Evolutionary conservation across 2,329 filamentous ascomycete genomes (phyloP).

Genomic region (Penicillium digitatum): DNA sequence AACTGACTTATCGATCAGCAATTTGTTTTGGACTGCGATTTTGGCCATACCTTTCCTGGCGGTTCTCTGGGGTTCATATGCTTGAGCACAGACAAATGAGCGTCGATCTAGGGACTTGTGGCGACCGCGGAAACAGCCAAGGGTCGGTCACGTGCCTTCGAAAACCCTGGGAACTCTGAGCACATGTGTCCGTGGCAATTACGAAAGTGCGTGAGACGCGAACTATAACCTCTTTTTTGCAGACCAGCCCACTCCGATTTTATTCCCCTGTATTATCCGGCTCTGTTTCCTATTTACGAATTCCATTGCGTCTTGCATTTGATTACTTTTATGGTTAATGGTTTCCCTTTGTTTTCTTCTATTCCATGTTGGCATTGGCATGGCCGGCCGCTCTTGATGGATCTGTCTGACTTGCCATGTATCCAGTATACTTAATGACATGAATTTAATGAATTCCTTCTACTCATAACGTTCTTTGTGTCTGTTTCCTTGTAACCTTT

Average conservation of each 20-base stretch:
- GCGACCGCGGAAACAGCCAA: too few species aligned
- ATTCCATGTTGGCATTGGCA: constrained; percentile 13
- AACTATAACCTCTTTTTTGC: too few species aligned
- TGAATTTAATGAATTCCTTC: constrained; percentile 13
- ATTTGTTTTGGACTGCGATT: constrained; percentile 31
- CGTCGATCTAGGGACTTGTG: too few species aligned
- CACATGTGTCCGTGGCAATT: neutral
- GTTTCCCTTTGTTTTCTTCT: constrained; percentile 25
- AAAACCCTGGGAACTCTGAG: neutral
- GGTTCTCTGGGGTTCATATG: constrained; percentile 24
- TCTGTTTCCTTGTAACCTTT: neutral
- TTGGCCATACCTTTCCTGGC: constrained; percentile 25
- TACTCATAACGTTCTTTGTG: neutral
- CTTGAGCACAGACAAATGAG: neutral
- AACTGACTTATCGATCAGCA: constrained; percentile 24
- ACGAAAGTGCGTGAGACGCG: neutral
- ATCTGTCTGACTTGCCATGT: constrained; percentile 5
- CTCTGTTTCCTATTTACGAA: constrained; percentile 20
- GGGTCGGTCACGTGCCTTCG: neutral
- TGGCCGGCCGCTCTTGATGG: constrained; percentile 4
- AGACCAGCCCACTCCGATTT: too few species aligned
- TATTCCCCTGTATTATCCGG: constrained; percentile 36
- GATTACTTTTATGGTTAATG: constrained; percentile 14
- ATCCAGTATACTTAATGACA: constrained; percentile 14
- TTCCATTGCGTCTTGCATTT: constrained; percentile 14